Conservation (phyloP, 331 rosid genomes). For the Malus hybrid region DNA sequence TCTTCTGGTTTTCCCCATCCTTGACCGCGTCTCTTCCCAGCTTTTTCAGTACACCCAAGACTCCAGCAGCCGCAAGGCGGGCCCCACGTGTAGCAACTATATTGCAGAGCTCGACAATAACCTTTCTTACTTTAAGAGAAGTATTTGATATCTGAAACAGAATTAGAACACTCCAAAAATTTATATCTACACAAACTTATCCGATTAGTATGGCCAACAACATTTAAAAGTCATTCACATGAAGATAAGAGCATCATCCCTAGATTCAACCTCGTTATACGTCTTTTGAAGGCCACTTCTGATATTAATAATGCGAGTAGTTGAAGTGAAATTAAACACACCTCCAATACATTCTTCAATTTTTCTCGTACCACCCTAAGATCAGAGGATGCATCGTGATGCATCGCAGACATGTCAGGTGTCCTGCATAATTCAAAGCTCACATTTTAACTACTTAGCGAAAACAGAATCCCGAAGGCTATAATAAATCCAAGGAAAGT, state of each 20-base stretch:
- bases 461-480: neutral
- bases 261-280: neutral
- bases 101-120: conserved; percentile 56
- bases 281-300: no score
- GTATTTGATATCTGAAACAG: conserved; percentile 52
- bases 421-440: conserved; percentile 47
- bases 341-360: conserved; percentile 11
- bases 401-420: conserved; percentile 81
- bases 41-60: conserved; percentile 69
- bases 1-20: conserved; percentile 41
- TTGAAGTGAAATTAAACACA: no score
- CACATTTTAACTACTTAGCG: neutral
- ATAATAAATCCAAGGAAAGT: neutral
- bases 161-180: neutral
- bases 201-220: neutral
- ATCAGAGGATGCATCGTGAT: conserved; percentile 73
- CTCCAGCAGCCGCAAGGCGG: conserved; percentile 86
- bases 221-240: neutral
- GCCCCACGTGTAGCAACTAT: conserved; percentile 82
- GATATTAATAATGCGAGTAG: no score
- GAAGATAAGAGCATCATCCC: neutral
- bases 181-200: neutral
- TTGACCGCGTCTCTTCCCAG: conserved; percentile 46
- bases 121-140: conserved; percentile 45
- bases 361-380: conserved; percentile 54